Evolutionary conservation across 345 rosid genomes (phyloP), one percentile per base, ranked within the genome.

Genomic region (Noccaea bulbosa): DNA sequence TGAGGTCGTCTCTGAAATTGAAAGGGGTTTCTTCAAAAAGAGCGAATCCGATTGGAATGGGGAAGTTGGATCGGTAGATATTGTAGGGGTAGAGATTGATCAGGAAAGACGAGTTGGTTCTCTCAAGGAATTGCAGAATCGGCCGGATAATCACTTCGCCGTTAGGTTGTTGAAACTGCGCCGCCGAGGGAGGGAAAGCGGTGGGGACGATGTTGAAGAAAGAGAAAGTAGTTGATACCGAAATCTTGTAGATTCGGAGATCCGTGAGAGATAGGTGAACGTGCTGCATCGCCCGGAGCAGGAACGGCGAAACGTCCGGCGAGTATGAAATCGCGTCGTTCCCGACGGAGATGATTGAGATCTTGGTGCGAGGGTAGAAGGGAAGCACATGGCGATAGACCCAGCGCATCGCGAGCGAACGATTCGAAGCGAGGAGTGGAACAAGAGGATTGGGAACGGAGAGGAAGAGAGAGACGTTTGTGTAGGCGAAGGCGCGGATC

Each of bases 221-320:
- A 32, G 97, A 90, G 83, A 93, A 93, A 2, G 98, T 87, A 0
- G 97, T 83, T 52, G 97, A 93, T 14, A 93, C 87, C 2, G 84
- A 52, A 51, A 93, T 78, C 68, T 74, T 78, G 56, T 45, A 79
- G 45, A 93, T 87, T 8, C 93, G 90, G n/a, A 93, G 79, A 59
- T 86, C 93, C 0, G 54, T 76, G 8, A 93, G 83, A 1, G 93
- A 83, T 1, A 76, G 51, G 11, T 81, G 78, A 54, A 93, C 49
- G 69, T 90, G 88, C 49, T 81, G 73, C 77, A 90, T 80, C 16
- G 97, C 97, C 0, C 89, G 92, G 62, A 93, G 80, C 51, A 93
- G 79, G 69, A 70, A 84, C 17, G 80, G 84, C 0, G 83, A 39
- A 37, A 80, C 65, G 9, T 82, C 80, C 6, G 91, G 71, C 9